A percentile compares a stretch with the other conserved stretches of the same genome.
phyloP scores from a whole-genome alignment of 169 alveolate genomes.

The Plasmodium gallinaceum region DNA sequence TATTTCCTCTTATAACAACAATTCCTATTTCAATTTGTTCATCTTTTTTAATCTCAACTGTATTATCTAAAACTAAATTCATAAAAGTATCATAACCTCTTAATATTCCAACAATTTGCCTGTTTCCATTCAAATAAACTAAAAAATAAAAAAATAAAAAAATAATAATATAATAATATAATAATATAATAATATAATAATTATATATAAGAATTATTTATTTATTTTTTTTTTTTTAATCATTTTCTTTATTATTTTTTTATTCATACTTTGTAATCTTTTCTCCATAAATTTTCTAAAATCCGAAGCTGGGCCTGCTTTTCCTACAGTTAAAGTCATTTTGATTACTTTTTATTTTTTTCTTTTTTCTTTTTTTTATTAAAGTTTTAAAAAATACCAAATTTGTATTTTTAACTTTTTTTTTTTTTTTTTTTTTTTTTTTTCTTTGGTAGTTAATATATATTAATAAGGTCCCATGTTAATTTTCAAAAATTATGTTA shows the following conservation, averaged over 20 bases:
- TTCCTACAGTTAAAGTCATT: conserved; percentile 84
- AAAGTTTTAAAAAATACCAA: conserved; percentile 2
- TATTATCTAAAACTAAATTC: conserved; percentile 98
- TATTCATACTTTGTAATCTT: conserved; percentile 88
- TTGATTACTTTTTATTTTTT: conserved; percentile 6
- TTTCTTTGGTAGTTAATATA: not conserved
- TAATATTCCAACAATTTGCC: conserved; percentile 96
- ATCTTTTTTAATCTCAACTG: conserved; percentile 91
- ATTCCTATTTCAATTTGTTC: conserved; percentile 95
- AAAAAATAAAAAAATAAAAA: conserved; percentile 8
- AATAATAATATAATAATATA: too few species aligned
- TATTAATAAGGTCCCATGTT: too few species aligned
- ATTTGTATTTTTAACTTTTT: not conserved
- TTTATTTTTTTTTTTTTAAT: not conserved
- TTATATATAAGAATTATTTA: not conserved
- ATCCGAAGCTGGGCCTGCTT: conserved; percentile 92
- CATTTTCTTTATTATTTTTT: not conserved
- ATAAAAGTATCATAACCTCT: conserved; percentile 99
- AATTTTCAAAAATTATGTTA: too few species aligned
- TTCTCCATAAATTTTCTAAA: conserved; percentile 93
- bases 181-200: too few species aligned
- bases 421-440: not conserved
- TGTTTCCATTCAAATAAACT: conserved; percentile 91
- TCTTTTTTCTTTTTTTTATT: not conserved
- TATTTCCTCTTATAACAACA: conserved; percentile 98